Conservation (phyloP, 139 green algal species). For the Bryopsis sp. region DNA sequence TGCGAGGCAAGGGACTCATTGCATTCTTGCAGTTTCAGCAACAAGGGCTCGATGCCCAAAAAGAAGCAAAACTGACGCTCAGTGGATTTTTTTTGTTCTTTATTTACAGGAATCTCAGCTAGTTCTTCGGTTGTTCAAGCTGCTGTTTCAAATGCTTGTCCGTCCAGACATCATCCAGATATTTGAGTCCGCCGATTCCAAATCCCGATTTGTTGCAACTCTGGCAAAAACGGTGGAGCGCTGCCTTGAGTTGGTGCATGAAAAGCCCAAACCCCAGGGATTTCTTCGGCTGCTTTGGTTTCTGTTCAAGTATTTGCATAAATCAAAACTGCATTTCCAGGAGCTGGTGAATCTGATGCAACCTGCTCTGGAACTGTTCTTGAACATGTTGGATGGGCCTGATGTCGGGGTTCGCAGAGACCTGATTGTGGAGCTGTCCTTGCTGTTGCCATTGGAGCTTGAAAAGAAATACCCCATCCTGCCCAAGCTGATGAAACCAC, state of each 20-base stretch:
- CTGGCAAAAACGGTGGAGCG: slow-evolving; percentile 20
- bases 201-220: background rate
- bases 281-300: slow-evolving; percentile 51
- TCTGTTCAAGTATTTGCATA: slow-evolving; percentile 45
- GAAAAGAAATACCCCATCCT: slow-evolving; percentile 67
- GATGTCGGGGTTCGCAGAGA: slow-evolving; percentile 31
- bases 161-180: slow-evolving; percentile 35
- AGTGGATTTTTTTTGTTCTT: background rate
- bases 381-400: slow-evolving; percentile 55
- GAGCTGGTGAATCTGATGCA: slow-evolving; percentile 39
- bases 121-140: slow-evolving; percentile 42
- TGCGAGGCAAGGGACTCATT: slow-evolving; percentile 19
- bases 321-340: slow-evolving; percentile 13
- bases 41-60: too few relatives aligned
- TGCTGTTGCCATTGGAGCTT: slow-evolving; percentile 74
- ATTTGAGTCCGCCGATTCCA: slow-evolving; percentile 27
- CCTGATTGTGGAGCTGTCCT: slow-evolving; percentile 72
- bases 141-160: slow-evolving; percentile 49
- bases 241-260: slow-evolving; percentile 19
- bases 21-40: too few relatives aligned
- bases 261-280: slow-evolving; percentile 30
- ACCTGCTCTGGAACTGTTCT: slow-evolving; percentile 34
- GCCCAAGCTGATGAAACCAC: slow-evolving; percentile 69
- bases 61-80: too few relatives aligned
- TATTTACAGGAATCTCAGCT: slow-evolving; percentile 24